Evolutionary conservation across 1,139 yeast genomes (phyloP), one percentile per base, ranked within the genome.

Genomic region (Hanseniaspora uvarum): DNA sequence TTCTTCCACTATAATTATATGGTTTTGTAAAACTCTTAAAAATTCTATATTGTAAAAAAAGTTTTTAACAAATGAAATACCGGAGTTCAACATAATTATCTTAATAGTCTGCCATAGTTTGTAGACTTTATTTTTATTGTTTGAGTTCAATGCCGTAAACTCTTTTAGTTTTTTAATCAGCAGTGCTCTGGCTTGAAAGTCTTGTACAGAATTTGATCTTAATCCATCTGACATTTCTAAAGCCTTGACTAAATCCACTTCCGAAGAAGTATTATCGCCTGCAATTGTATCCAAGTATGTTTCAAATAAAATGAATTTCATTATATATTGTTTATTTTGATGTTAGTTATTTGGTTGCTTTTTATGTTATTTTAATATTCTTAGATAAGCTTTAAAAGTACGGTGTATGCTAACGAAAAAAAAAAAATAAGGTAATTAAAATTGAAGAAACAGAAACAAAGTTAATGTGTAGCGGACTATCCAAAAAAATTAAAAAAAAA

Each of bases 41-140:
- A 89, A 92, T 67, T 92, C 97, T 10, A 50, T 28, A 59, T 89
- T 79, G 18, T 92, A 77, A 31, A 94, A 80, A 40, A 89, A 73
- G 63, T 88, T 96, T 36, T 73, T 74, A 34, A 92, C 72, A 61
- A 92, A 89, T 62, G 87, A 95, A 53, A 74, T 74, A 7, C 99
- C 99, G 50, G 96, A 89, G 66, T 94, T 92, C 70, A 94, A 92
- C 56, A 92, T 84, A 68, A 96, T 86, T 47, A 87, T 77, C 62
- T 92, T 97, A 24, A 82, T 73, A 59, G 94, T 72, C 63, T 83
- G 84, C 63, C 94, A 75, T 18, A 50, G 44, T 12, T 43, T 50
- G 21, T 28, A n/a, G n/a, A 50, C 53, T 21, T 50, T 50, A 23
- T 50, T 41, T 36, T 43, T 50, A 18, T 50, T 50, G 34, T 50